phyloP scores from a whole-genome alignment of 2,329 filamentous ascomycete species.

The Tympanopsis confertula region DNA sequence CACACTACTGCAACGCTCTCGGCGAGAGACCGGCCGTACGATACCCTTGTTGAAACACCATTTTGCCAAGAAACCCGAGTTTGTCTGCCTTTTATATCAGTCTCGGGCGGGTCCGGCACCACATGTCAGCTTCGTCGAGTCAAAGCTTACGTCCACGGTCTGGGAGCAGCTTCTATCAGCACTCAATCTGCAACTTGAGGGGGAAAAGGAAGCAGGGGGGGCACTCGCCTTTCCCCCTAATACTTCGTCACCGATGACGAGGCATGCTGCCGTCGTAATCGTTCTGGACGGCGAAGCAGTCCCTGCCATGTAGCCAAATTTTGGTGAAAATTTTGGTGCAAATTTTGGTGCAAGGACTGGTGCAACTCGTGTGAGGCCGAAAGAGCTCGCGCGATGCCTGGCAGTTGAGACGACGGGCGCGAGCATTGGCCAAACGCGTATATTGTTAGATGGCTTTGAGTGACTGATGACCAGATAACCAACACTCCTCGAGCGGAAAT shows the following conservation, averaged over 20 bases:
- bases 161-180: slow-evolving; percentile 6
- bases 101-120: background rate
- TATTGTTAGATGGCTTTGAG: too few relatives aligned
- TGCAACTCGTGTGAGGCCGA: too few relatives aligned
- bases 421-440: too few relatives aligned
- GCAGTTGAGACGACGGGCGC: slow-evolving; percentile 13
- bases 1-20: slow-evolving; percentile 3
- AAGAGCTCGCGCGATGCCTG: slow-evolving; percentile 2
- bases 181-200: slow-evolving; percentile 15
- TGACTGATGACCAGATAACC: too few relatives aligned
- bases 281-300: slow-evolving; percentile 50
- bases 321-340: slow-evolving; percentile 31
- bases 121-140: background rate
- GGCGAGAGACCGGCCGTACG: slow-evolving; percentile 22
- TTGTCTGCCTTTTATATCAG: slow-evolving; percentile 32
- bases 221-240: slow-evolving; percentile 74
- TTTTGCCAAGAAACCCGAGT: slow-evolving; percentile 52
- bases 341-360: slow-evolving; percentile 10
- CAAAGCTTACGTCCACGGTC: slow-evolving; percentile 21
- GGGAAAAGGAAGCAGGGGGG: background rate
- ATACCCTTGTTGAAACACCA: slow-evolving; percentile 53
- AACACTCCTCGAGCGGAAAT: too few relatives aligned
- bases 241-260: slow-evolving; percentile 97
- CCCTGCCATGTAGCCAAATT: slow-evolving; percentile 38
- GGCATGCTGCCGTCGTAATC: slow-evolving; percentile 80